These are phyloP conservation scores for Colletotrichum sidae DNA, from an alignment of 2,329 filamentous ascomycete species.

Conservation along the genomic window DNA sequence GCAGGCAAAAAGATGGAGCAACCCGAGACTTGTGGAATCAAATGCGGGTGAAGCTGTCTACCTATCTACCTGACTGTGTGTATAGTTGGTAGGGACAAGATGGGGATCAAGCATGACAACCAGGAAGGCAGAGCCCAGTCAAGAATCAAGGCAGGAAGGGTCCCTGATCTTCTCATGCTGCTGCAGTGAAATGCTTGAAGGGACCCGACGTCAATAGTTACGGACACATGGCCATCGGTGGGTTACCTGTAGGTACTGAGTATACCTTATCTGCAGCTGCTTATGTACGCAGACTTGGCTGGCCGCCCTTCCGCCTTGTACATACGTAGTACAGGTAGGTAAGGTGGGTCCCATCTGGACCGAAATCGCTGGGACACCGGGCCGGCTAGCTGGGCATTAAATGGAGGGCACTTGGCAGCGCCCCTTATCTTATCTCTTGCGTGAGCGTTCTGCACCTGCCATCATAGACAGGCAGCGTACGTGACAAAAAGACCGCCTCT, in stretches of 20 bases:
- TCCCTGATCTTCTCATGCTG: neutral
- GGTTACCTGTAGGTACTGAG: too few species aligned
- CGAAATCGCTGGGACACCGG: conserved; percentile 31
- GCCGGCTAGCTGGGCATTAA: conserved; percentile 16
- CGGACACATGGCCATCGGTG: too few species aligned
- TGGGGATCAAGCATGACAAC: neutral
- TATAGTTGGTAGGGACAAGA: neutral
- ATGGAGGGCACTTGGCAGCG: neutral
- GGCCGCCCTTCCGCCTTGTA: too few species aligned
- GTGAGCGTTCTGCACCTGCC: too few species aligned
- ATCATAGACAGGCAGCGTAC: too few species aligned
- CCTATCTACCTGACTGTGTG: too few species aligned
- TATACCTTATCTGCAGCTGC: too few species aligned
- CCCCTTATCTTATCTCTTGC: neutral
- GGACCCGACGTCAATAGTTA: too few species aligned
- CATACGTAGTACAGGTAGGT: neutral
- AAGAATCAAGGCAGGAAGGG: conserved; percentile 31
- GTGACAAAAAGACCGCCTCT: too few species aligned
- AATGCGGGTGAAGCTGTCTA: neutral
- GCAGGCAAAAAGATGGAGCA: neutral
- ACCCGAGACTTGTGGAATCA: conserved; percentile 3
- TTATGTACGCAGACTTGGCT: too few species aligned
- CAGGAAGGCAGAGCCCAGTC: neutral
- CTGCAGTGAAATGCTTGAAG: too few species aligned
- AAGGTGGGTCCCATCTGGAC: conserved; percentile 16